Evolutionary conservation across 2,329 filamentous ascomycete genomes (phyloP).

Genomic region (Clarireedia sp.): DNA sequence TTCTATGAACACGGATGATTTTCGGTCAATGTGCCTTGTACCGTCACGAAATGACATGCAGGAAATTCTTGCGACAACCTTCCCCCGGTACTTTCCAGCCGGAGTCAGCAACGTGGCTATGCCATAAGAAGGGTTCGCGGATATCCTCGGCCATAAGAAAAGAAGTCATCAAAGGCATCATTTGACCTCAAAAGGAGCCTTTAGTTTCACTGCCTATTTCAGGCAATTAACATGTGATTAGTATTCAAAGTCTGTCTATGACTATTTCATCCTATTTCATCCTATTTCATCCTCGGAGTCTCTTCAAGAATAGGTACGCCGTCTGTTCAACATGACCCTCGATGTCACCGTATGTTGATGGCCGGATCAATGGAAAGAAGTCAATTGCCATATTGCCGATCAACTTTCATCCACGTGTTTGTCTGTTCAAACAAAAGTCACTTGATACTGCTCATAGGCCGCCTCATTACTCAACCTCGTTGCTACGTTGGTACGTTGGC

Average conservation of each 20-base stretch:
- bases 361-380: no score
- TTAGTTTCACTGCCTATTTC: background rate
- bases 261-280: no score
- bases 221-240: background rate
- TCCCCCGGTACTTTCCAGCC: background rate
- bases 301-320: no score
- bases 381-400: no score
- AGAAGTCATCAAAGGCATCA: background rate
- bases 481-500: no score
- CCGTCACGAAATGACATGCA: background rate
- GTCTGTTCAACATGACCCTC: no score
- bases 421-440: no score
- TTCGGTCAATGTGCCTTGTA: background rate
- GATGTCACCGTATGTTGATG: no score
- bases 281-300: no score
- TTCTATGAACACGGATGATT: background rate
- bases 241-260: background rate
- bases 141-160: conserved; percentile 3
- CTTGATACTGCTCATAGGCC: no score
- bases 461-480: no score
- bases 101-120: background rate
- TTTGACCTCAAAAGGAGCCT: background rate
- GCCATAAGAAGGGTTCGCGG: background rate
- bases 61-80: background rate
- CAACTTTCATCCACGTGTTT: no score